These are phyloP conservation scores for Poterioochromonas sp. DNA, from an alignment of 352 stramenopile species.

Conservation along the genomic window DNA sequence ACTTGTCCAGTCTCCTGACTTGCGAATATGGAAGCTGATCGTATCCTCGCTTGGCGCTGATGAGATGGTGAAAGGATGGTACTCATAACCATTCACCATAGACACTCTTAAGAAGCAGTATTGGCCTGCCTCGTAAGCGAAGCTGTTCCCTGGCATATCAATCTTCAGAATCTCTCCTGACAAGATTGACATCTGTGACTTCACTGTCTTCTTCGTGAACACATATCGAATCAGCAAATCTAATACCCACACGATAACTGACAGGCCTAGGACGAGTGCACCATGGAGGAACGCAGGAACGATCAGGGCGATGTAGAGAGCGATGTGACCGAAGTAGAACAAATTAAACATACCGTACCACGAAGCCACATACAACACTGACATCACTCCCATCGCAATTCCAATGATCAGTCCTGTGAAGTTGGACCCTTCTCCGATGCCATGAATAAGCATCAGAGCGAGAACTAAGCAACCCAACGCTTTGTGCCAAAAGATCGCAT, in stretches of 20 bases:
- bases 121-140: slow-evolving; percentile 31
- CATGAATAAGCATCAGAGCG: neutral
- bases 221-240: neutral
- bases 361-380: neutral
- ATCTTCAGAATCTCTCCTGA: neutral
- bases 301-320: neutral
- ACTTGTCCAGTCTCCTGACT: slow-evolving; percentile 58
- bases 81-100: slow-evolving; percentile 57
- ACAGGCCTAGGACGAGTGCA: neutral
- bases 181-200: neutral
- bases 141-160: neutral
- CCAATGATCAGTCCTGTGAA: neutral
- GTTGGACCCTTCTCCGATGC: neutral
- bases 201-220: neutral
- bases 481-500: neutral
- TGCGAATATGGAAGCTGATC: slow-evolving; percentile 59
- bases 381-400: neutral
- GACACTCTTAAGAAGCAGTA: slow-evolving; percentile 66
- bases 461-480: neutral
- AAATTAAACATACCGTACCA: neutral
- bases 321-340: slow-evolving; percentile 1
- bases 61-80: slow-evolving; percentile 69
- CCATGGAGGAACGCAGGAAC: neutral
- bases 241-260: neutral
- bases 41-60: slow-evolving; percentile 56